phyloP scores from a whole-genome alignment of 1,139 yeast species.

The Lodderomyces orthopsilosis region DNA sequence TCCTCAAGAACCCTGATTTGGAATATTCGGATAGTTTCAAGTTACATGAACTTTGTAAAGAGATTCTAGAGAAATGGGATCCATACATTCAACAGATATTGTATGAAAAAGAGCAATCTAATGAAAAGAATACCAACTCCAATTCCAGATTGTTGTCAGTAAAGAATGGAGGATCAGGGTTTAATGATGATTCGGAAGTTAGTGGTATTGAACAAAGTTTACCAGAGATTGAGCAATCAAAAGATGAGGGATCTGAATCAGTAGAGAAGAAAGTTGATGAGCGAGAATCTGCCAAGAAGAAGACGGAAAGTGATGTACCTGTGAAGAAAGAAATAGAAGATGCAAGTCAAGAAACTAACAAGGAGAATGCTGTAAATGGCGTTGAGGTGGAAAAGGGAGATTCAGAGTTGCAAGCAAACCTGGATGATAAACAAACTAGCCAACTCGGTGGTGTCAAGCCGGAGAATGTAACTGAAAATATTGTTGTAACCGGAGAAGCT shows the following conservation, averaged over 20 bases:
- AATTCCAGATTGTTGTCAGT: constrained; percentile 3
- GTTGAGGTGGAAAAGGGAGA: not conserved
- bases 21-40: constrained; percentile 47
- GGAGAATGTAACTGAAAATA: not conserved
- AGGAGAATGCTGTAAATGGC: not conserved
- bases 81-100: constrained; percentile 35
- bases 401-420: not conserved
- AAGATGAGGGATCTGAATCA: constrained; percentile 6
- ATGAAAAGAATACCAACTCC: constrained; percentile 7
- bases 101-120: constrained; percentile 24
- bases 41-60: constrained; percentile 46
- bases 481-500: not conserved
- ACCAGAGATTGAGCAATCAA: constrained; percentile 17
- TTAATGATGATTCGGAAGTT: constrained; percentile 33
- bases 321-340: constrained; percentile 1
- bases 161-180: not conserved
- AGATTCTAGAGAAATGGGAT: constrained; percentile 45
- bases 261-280: not conserved
- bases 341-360: constrained; percentile 1
- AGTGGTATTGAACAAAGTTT: constrained; percentile 19
- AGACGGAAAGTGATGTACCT: not conserved
- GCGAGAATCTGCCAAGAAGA: not conserved
- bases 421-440: not conserved
- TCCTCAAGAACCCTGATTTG: constrained; percentile 39
- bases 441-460: not conserved